Conservation (phyloP, 2,329 filamentous ascomycete genomes). For the Neonectria ditissima region DNA sequence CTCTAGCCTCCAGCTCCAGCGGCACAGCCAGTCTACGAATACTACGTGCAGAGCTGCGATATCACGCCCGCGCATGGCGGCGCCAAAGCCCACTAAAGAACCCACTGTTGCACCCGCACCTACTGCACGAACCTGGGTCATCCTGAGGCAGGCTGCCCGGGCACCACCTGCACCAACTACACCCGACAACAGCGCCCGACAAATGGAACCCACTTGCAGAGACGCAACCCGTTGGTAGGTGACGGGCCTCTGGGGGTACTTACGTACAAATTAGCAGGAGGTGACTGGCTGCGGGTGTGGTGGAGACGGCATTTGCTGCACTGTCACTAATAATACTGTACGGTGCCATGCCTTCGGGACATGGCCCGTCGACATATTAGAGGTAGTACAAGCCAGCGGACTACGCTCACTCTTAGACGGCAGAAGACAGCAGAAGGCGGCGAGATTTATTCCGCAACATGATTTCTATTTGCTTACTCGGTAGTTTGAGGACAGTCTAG, state of each 20-base stretch:
- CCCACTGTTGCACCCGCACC: conserved; percentile 7
- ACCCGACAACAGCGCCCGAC: conserved; percentile 13
- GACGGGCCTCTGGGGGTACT: conserved; percentile 2
- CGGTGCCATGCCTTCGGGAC: background rate
- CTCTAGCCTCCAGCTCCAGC: background rate
- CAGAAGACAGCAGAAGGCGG: background rate
- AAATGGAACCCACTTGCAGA: conserved; percentile 21
- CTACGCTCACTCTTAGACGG: conserved; percentile 1
- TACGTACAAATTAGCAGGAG: background rate
- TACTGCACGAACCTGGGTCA: background rate
- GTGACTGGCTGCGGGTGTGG: conserved; percentile 16
- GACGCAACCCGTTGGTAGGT: conserved; percentile 18
- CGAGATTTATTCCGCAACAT: too few species aligned
- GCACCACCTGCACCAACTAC: conserved; percentile 1
- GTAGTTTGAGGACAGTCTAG: background rate
- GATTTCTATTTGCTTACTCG: background rate
- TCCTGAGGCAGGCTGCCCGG: background rate
- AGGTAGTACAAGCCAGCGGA: conserved; percentile 17
- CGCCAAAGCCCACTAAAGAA: conserved; percentile 5
- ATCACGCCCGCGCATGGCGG: background rate
- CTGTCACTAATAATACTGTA: background rate
- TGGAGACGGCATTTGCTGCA: conserved; percentile 12
- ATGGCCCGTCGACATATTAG: conserved; percentile 7
- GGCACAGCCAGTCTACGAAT: background rate
- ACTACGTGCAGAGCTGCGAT: conserved; percentile 1